Conservation (phyloP, 2,329 filamentous ascomycete genomes). For the Bipolaris oryzae region DNA sequence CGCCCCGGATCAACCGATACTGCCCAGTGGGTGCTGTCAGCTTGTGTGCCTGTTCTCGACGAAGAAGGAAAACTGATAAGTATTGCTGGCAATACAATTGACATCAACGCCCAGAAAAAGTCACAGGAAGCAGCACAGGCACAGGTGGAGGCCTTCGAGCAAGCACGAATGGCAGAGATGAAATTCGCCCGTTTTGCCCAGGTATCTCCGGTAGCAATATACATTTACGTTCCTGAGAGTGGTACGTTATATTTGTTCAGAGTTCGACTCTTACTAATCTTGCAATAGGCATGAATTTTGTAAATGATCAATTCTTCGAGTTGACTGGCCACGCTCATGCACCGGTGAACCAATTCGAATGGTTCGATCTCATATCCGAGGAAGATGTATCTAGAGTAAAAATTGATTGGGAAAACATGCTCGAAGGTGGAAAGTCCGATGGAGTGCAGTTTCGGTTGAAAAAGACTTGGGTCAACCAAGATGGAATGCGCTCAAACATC, state of each 20-base stretch:
- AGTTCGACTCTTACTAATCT: neutral
- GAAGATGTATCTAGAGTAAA: constrained; percentile 28
- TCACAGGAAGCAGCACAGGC: constrained; percentile 29
- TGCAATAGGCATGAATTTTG: constrained; percentile 32
- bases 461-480: constrained; percentile 36
- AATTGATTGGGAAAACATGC: constrained; percentile 24
- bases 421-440: constrained; percentile 22
- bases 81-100: constrained; percentile 41
- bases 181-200: constrained; percentile 37
- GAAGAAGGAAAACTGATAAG: constrained; percentile 33
- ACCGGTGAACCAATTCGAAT: constrained; percentile 23
- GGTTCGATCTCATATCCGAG: constrained; percentile 26
- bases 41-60: constrained; percentile 39
- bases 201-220: constrained; percentile 36
- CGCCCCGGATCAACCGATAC: constrained; percentile 17
- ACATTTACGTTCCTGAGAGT: constrained; percentile 29
- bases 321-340: constrained; percentile 26
- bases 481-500: constrained; percentile 29
- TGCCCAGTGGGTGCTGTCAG: constrained; percentile 38
- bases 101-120: constrained; percentile 43
- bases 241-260: constrained; percentile 12
- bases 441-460: constrained; percentile 35
- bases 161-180: constrained; percentile 30
- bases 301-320: constrained; percentile 41
- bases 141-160: constrained; percentile 35